Evolutionary conservation across 1,139 yeast genomes (phyloP).

Genomic region (Groenewaldozyma auringiensis): DNA sequence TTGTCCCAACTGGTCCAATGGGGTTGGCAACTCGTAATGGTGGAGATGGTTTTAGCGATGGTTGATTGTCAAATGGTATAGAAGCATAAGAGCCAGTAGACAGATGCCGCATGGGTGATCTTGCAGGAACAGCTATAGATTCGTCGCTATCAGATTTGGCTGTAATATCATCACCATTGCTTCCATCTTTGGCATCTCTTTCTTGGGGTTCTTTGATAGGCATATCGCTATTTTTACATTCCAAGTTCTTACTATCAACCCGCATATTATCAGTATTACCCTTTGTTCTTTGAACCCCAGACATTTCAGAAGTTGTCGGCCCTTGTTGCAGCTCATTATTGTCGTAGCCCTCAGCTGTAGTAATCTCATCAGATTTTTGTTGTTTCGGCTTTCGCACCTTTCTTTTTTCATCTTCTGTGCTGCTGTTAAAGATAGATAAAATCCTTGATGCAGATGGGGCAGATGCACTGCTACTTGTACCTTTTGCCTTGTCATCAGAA

Average conservation of each 20-base stretch:
- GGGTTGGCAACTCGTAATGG: slow-evolving; percentile 10
- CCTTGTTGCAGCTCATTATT: too few species aligned
- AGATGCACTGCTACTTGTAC: background rate
- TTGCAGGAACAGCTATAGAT: background rate
- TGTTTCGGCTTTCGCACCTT: background rate
- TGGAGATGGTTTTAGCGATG: slow-evolving; percentile 13
- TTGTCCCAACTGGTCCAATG: too few species aligned
- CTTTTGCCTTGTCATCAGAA: background rate
- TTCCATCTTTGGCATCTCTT: background rate
- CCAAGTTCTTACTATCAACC: background rate
- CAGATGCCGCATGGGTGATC: slow-evolving; percentile 1
- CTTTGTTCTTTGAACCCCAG: too few species aligned
- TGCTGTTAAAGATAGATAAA: background rate
- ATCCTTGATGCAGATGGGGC: background rate
- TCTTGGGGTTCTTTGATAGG: background rate
- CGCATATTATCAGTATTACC: too few species aligned
- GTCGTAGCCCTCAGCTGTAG: too few species aligned
- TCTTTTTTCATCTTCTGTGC: background rate
- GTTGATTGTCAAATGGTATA: background rate
- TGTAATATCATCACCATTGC: background rate
- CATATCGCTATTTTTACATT: too few species aligned
- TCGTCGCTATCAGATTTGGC: background rate
- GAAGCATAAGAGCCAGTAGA: background rate
- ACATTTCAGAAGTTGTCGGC: too few species aligned
- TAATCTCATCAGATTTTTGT: too few species aligned